These are phyloP conservation scores for Nigrospora osmanthi DNA, from an alignment of 2,329 filamentous ascomycete species.

Conservation along the genomic window DNA sequence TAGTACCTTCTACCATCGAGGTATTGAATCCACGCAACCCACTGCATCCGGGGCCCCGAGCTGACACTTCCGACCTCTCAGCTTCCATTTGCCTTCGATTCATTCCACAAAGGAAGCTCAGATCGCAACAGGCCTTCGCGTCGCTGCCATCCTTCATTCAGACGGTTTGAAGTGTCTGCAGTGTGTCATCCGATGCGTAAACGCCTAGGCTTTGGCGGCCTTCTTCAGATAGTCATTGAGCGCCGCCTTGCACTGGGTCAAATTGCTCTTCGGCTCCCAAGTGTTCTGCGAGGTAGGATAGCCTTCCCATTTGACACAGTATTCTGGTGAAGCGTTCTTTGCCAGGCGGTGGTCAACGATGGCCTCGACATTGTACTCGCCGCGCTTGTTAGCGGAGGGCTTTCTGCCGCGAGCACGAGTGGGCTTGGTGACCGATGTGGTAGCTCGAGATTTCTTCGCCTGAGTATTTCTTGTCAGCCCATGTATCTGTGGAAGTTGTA, in stretches of 20 bases:
- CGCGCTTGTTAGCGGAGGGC: background rate
- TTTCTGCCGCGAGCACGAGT: background rate
- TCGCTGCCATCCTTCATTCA: no score
- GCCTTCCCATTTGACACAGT: slow-evolving; percentile 46
- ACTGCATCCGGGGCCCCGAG: no score
- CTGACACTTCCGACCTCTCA: no score
- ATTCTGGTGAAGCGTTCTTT: slow-evolving; percentile 25
- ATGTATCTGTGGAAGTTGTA: background rate
- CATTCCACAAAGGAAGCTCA: no score
- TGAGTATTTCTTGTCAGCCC: background rate
- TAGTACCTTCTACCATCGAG: no score
- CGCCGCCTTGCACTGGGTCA: slow-evolving; percentile 25
- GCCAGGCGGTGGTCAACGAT: slow-evolving; percentile 34
- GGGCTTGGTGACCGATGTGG: background rate
- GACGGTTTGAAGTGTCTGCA: no score
- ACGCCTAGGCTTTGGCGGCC: no score
- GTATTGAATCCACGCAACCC: no score
- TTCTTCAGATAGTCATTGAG: slow-evolving; percentile 2
- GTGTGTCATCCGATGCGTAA: no score
- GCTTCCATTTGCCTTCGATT: no score
- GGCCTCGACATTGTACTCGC: slow-evolving; percentile 35
- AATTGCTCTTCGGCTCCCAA: slow-evolving; percentile 43
- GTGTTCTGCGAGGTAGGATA: slow-evolving; percentile 36
- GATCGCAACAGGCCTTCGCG: no score
- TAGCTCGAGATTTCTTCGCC: background rate